Percentiles rank a stretch among this genome's conserved stretches.
Conservation (phyloP, 345 rosid species). For the Carallia pectinifolia region DNA sequence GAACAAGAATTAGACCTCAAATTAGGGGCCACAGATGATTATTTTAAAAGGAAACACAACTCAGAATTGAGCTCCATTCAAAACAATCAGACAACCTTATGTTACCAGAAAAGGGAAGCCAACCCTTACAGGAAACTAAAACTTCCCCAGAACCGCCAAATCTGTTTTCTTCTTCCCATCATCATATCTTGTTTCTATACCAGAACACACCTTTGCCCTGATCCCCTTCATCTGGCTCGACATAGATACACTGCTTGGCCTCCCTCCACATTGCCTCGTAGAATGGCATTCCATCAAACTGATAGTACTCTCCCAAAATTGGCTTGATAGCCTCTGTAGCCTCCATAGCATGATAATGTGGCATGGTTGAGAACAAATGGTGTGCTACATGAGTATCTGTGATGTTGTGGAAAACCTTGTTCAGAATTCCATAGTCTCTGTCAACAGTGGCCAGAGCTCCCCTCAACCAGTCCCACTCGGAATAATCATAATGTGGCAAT, state of each 20-base stretch:
- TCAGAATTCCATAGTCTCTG: constrained; percentile 35
- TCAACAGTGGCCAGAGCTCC: constrained; percentile 36
- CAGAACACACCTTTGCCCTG: constrained; percentile 28
- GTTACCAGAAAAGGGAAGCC: not conserved
- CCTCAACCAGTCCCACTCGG: constrained; percentile 37
- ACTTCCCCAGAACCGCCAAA: not conserved
- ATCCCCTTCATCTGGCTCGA: constrained; percentile 22
- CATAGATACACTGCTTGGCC: constrained; percentile 30
- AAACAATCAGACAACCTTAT: not conserved
- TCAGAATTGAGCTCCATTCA: not conserved
- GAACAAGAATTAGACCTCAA: not conserved
- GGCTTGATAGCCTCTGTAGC: constrained; percentile 26
- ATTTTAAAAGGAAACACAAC: constrained; percentile 6
- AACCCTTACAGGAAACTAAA: not conserved
- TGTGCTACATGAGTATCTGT: constrained; percentile 38
- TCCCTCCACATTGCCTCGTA: constrained; percentile 34
- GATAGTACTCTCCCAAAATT: constrained; percentile 31
- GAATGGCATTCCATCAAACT: constrained; percentile 24
- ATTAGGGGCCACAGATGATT: not conserved
- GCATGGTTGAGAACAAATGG: constrained; percentile 35
- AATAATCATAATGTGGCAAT: constrained; percentile 29
- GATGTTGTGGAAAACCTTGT: constrained; percentile 35
- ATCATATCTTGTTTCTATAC: constrained; percentile 28
- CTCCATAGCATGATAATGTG: constrained; percentile 40
- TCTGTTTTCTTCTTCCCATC: no score